phyloP scores from a whole-genome alignment of 768 basidiomycete species.

The Astraeus odoratus region DNA sequence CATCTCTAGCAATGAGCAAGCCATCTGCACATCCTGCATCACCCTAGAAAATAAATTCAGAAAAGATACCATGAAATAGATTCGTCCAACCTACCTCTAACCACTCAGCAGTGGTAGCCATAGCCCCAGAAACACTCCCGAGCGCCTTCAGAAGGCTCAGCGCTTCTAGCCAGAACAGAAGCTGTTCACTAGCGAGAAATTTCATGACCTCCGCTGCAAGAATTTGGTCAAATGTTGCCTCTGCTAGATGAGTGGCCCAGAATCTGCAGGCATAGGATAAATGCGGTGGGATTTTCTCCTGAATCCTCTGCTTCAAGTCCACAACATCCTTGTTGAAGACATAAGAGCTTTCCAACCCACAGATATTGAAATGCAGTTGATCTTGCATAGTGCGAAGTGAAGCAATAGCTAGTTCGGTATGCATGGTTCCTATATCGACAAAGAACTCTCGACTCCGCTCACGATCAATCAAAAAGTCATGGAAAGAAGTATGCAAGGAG shows the following conservation, averaged over 20 bases:
- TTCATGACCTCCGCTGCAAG: conserved; percentile 11
- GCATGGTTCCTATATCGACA: conserved; percentile 7
- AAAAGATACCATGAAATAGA: too few species aligned
- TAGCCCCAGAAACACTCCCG: conserved; percentile 1
- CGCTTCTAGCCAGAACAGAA: conserved; percentile 35
- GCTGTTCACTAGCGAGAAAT: conserved; percentile 14
- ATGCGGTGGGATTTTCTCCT: conserved; percentile 20
- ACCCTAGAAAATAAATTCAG: background rate
- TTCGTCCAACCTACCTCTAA: background rate
- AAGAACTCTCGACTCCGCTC: conserved; percentile 8
- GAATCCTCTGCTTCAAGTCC: conserved; percentile 13
- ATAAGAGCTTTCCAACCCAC: conserved; percentile 29
- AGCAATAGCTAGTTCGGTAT: conserved; percentile 15
- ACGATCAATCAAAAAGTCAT: conserved; percentile 17
- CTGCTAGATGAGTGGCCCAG: conserved; percentile 28
- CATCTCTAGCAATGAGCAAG: conserved; percentile 19
- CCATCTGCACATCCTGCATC: conserved; percentile 7
- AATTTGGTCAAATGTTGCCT: conserved; percentile 6
- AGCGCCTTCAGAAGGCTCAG: conserved; percentile 15
- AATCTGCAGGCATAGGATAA: conserved; percentile 32
- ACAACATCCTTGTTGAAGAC: conserved; percentile 22
- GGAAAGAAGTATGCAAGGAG: conserved; percentile 23
- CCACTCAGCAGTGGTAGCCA: background rate
- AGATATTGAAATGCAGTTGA: conserved; percentile 36
- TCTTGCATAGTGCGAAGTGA: conserved; percentile 11